These are phyloP conservation scores for Cryphonectria nitschkei DNA, from an alignment of 2,329 filamentous ascomycete species.

Conservation along the genomic window DNA sequence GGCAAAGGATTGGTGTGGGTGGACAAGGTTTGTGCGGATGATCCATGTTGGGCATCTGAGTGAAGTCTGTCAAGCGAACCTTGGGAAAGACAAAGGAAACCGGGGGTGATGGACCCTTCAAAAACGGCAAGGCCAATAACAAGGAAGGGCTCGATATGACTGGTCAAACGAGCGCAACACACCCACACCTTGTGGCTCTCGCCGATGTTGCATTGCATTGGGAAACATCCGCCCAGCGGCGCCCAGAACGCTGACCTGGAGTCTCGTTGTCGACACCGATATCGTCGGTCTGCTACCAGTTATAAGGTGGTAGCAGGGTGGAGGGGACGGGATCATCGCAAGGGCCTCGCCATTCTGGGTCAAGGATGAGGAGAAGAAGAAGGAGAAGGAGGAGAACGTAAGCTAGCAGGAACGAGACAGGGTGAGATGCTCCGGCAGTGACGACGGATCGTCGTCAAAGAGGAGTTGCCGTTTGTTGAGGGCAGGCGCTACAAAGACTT, in stretches of 20 bases:
- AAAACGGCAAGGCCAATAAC: not conserved
- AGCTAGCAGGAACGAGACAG: not conserved
- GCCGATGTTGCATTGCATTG: slow-evolving; percentile 27
- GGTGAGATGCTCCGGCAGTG: not conserved
- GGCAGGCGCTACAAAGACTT: not conserved
- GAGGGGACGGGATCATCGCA: not conserved
- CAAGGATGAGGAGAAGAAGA: not conserved
- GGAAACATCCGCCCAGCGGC: not conserved
- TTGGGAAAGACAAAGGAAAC: not conserved
- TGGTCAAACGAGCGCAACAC: slow-evolving; percentile 4
- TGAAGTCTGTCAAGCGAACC: not conserved
- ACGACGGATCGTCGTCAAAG: slow-evolving; percentile 14
- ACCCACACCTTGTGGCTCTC: not conserved
- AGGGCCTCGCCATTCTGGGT: not conserved
- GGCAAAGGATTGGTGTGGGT: not conserved
- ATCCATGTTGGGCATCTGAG: not conserved
- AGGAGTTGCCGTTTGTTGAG: not conserved
- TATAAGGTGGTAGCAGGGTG: not conserved
- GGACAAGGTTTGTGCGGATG: not conserved
- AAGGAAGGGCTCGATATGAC: not conserved
- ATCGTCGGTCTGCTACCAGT: not conserved
- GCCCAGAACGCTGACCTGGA: not conserved
- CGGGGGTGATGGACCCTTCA: too few relatives aligned
- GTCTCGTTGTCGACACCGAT: slow-evolving; percentile 1
- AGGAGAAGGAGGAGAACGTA: not conserved